A percentile compares a stretch with the other conserved stretches of the same genome.
Evolutionary conservation across 2,329 filamentous ascomycete species (phyloP).

Genomic region (Cladosporium sp.): DNA sequence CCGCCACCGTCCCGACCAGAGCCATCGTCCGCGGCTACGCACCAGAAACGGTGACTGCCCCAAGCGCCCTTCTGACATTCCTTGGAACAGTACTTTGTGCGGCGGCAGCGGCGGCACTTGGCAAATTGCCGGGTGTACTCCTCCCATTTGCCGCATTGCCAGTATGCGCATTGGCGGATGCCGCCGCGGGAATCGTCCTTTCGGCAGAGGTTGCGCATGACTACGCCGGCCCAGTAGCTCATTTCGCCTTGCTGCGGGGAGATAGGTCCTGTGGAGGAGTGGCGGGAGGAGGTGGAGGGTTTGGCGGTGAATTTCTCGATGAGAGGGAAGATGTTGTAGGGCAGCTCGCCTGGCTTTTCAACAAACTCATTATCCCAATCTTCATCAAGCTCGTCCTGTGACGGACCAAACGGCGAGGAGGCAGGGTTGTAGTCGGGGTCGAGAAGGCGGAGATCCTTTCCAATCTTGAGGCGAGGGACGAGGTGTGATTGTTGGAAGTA

Average conservation of each 20-base stretch:
- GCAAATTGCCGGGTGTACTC: slow-evolving; percentile 95
- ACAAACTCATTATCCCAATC: slow-evolving; percentile 91
- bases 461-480: slow-evolving; percentile 86
- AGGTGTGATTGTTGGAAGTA: slow-evolving; percentile 96
- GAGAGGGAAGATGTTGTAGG: slow-evolving; percentile 84
- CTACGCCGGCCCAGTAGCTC: slow-evolving; percentile 99
- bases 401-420: slow-evolving; percentile 26
- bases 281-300: slow-evolving; percentile 51
- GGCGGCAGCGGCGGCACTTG: slow-evolving; percentile 91
- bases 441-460: slow-evolving; percentile 74
- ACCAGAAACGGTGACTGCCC: slow-evolving; percentile 99
- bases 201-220: slow-evolving; percentile 97
- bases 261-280: slow-evolving; percentile 38
- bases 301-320: slow-evolving; percentile 98
- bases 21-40: slow-evolving; percentile 62
- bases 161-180: slow-evolving; percentile 96
- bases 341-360: slow-evolving; percentile 25
- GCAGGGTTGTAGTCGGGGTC: slow-evolving; percentile 60
- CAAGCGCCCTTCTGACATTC: slow-evolving; percentile 99
- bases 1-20: slow-evolving; percentile 18
- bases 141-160: slow-evolving; percentile 98
- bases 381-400: slow-evolving; percentile 55
- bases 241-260: slow-evolving; percentile 54
- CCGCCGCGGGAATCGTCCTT: slow-evolving; percentile 94
- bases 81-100: slow-evolving; percentile 94